These are phyloP conservation scores for Colletotrichum sp. DNA, from an alignment of 2,329 filamentous ascomycete species.

Conservation along the genomic window DNA sequence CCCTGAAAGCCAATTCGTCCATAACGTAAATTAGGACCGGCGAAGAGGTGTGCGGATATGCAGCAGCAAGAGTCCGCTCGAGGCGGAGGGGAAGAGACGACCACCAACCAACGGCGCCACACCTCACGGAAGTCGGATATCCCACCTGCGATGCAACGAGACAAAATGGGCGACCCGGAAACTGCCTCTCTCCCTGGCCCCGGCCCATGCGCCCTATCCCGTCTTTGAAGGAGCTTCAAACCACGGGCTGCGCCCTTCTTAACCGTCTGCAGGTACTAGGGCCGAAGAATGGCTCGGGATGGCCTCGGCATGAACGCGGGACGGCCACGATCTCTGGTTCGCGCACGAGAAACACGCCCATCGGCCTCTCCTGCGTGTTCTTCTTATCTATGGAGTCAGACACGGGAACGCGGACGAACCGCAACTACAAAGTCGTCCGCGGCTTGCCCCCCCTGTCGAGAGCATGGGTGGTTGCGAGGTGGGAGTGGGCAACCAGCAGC, in stretches of 20 bases:
- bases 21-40: neutral
- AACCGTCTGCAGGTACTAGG: slow-evolving; percentile 3
- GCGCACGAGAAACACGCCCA: neutral
- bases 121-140: neutral
- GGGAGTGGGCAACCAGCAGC: neutral
- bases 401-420: slow-evolving; percentile 11
- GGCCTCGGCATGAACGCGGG: neutral
- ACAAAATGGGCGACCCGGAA: neutral
- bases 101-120: neutral
- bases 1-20: neutral
- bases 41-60: neutral
- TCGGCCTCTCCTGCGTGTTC: neutral
- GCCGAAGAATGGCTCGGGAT: neutral
- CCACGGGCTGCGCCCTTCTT: neutral
- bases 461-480: neutral
- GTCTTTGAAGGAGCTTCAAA: neutral
- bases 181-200: neutral
- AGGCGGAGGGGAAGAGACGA: neutral
- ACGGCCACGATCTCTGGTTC: slow-evolving; percentile 2
- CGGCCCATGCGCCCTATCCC: neutral
- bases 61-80: neutral
- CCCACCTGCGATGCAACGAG: neutral
- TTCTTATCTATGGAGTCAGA: slow-evolving; percentile 17
- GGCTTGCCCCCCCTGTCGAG: neutral
- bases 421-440: neutral